Base-by-base conservation (phyloP, 2,329 filamentous ascomycete species). In the Tympanopsis confertula region DNA sequence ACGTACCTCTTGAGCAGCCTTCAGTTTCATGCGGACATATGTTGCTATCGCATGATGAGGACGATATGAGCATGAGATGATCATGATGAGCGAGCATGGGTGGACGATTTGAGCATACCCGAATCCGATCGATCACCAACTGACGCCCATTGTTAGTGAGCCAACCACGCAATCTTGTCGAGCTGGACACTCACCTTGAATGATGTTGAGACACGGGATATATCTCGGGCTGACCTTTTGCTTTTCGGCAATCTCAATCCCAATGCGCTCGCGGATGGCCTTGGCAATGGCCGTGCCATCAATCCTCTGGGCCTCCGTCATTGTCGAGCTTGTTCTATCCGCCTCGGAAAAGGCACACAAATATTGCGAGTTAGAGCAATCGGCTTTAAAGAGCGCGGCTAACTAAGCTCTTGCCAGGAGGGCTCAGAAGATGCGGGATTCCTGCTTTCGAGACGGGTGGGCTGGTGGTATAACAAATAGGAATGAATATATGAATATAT, bases 21-120 rank as follows among this genome's bases (percentile, higher is more conserved):
- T 98, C 54, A 95, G 68, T 69, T 98, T 98, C 91, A 98, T 98
- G 65, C 88, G 88, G 63, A 98, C 89, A 83, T 98, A 98, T 38
- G 89, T 96, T 53, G 81, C 84, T 89, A 52, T 7, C n/a, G n/a
- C n/a, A n/a, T n/a, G n/a, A n/a, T n/a, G n/a, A n/a, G n/a, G n/a
- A n/a, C n/a, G n/a, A n/a, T n/a, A n/a, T n/a, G n/a, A n/a, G n/a
- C n/a, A n/a, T n/a, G n/a, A n/a, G n/a, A n/a, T n/a, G n/a, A n/a
- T n/a, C n/a, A n/a, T n/a, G n/a, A n/a, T 17, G 19, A 17, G 35
- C 13, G 7, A 15, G 14, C 13, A 5, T 14, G 19, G 39, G 14
- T 20, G 30, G 20, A 39, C 22, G 5, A 37, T 36, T 26, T 19
- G 19, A 35, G 62, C 79, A 56, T 72, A 93, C 85, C 82, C 26